phyloP scores from a whole-genome alignment of 2,329 filamentous ascomycete genomes.

The Fusarium setosum region DNA sequence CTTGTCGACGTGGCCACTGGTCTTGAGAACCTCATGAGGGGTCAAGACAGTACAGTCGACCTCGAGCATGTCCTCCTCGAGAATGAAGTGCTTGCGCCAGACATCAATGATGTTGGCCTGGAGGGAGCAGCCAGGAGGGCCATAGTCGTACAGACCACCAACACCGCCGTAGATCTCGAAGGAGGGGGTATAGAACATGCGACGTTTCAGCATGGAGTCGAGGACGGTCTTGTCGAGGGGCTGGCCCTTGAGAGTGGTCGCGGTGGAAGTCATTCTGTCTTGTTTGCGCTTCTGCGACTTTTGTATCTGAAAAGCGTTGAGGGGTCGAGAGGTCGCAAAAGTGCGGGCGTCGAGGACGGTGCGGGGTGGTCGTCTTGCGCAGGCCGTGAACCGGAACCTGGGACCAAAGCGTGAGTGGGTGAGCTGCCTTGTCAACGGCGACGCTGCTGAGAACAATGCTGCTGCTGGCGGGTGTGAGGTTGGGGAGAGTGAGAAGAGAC shows the following conservation, averaged over 20 bases:
- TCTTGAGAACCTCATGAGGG: constrained; percentile 93
- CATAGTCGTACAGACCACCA: constrained; percentile 92
- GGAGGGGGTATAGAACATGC: constrained; percentile 93
- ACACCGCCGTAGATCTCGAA: constrained; percentile 97
- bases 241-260: constrained; percentile 88
- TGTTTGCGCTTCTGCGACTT: constrained; percentile 40
- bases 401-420: constrained; percentile 22
- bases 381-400: constrained; percentile 37
- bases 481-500: constrained; percentile 30
- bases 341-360: constrained; percentile 37
- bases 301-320: constrained; percentile 45
- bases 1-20: constrained; percentile 95
- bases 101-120: constrained; percentile 88
- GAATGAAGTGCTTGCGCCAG: constrained; percentile 93
- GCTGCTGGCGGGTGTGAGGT: constrained; percentile 19
- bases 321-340: constrained; percentile 45
- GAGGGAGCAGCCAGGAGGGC: constrained; percentile 86
- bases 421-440: constrained; percentile 33
- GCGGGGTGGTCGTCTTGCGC: constrained; percentile 38
- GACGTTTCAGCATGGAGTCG: constrained; percentile 87
- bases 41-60: constrained; percentile 95
- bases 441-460: constrained; percentile 18
- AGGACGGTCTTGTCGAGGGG: constrained; percentile 85
- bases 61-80: constrained; percentile 95
- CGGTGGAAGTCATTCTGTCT: constrained; percentile 59